Evolutionary conservation across 2,329 filamentous ascomycete species (phyloP), one percentile per base, ranked within the genome.

Genomic region (Botrytis fabae): DNA sequence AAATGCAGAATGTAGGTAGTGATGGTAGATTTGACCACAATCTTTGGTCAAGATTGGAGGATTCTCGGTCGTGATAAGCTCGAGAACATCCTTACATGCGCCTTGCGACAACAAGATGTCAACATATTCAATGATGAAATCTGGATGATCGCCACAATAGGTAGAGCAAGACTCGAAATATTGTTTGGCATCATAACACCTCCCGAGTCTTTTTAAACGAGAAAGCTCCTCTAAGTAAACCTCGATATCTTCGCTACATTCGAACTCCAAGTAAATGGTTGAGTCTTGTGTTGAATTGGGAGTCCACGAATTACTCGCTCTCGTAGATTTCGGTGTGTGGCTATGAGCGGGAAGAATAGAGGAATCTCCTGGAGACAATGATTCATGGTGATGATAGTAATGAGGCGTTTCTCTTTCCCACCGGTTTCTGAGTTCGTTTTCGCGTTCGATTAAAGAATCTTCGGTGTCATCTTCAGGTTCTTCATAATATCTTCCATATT

Each of bases 71-170:
- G 25, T 32, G 4, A 28, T 18, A 44, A 63, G n/a, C 14, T 44
- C 25, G n/a, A 63, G n/a, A 44, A 63, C 61, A 63, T 63, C 61
- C 16, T 63, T 63, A 16, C 20, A 44, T 28, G 61, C 61, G 12
- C 40, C 61, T 44, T 63, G 61, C 1, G 40, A 40, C 40, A 63
- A 9, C n/a, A 63, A 44, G 0, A 40, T 63, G 10, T 32, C 40
- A 63, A 63, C 4, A n/a, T 44, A 63, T 16, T 63, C 61, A 63
- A 63, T 28, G 2, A 63, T 32, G 14, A 63, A n/a, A 44, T 63
- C 61, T 0, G 61, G 61, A 32, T 63, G 61, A 44, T 63, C n/a
- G 61, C 61, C 8, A 44, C 61, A 63, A 20, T 63, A 63, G 25
- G 9, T 3, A 3, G 16, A 16, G 16, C 42, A 64, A 64, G 40